Evolutionary conservation across 2,329 filamentous ascomycete genomes (phyloP).

Genomic region (Cladophialophora yegresii): DNA sequence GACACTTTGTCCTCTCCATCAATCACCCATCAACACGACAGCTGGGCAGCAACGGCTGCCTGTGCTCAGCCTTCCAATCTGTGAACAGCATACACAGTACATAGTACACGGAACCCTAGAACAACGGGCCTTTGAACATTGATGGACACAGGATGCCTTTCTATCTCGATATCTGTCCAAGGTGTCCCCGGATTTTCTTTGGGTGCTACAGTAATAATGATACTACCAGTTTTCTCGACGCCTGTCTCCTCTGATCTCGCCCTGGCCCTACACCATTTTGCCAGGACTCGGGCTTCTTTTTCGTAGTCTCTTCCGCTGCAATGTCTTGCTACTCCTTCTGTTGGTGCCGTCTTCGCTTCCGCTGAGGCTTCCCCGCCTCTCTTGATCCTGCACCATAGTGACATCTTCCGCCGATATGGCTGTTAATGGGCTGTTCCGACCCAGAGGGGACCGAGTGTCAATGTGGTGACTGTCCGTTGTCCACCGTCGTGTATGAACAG

Average conservation of each 20-base stretch:
- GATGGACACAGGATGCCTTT: neutral
- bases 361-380: neutral
- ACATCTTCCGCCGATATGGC: slow-evolving; percentile 21
- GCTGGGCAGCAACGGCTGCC: neutral
- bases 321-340: neutral
- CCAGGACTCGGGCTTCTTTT: slow-evolving; percentile 21
- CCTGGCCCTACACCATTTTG: slow-evolving; percentile 19
- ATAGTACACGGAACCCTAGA: neutral
- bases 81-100: no score
- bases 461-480: neutral
- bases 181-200: neutral
- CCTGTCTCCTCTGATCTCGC: neutral
- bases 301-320: slow-evolving; percentile 15
- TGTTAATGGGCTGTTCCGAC: slow-evolving; percentile 30
- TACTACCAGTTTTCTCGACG: neutral
- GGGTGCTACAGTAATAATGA: slow-evolving; percentile 9
- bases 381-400: neutral
- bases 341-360: neutral
- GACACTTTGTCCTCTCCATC: neutral
- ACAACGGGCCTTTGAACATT: neutral
- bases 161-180: neutral
- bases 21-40: slow-evolving; percentile 3
- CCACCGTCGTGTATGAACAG: slow-evolving; percentile 6
- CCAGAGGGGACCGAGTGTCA: slow-evolving; percentile 29
- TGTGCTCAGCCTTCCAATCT: neutral